phyloP scores from a whole-genome alignment of 805 yeast species.

The Wickerhamomyces rabaulensis region DNA sequence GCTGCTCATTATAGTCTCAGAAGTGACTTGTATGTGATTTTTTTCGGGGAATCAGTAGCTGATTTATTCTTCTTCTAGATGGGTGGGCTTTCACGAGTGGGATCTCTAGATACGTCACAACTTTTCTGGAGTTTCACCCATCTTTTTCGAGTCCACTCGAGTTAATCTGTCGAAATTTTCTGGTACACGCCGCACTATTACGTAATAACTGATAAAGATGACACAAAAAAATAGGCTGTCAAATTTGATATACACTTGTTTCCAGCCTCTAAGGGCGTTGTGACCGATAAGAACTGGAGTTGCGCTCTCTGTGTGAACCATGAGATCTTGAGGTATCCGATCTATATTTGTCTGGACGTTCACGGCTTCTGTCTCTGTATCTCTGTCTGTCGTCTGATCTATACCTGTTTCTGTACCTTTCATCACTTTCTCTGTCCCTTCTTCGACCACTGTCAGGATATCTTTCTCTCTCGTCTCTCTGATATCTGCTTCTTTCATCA shows the following conservation, averaged over 20 bases:
- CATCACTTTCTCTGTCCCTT: background rate
- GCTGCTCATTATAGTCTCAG: slow-evolving; percentile 1
- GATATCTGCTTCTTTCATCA: background rate
- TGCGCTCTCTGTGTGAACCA: background rate
- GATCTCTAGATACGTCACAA: background rate
- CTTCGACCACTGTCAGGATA: background rate
- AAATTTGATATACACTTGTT: too few species aligned
- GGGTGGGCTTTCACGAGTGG: background rate
- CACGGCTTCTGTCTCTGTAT: background rate
- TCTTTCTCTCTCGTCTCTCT: background rate
- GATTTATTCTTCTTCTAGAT: too few species aligned
- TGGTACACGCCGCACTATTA: too few species aligned
- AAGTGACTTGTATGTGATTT: too few species aligned
- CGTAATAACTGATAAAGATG: background rate
- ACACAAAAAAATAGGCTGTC: background rate
- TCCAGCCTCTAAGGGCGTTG: background rate
- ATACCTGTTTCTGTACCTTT: background rate
- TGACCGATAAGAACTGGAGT: background rate
- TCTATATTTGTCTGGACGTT: background rate
- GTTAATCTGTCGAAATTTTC: background rate
- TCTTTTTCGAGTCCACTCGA: background rate
- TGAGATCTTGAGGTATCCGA: background rate
- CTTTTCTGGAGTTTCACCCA: too few species aligned
- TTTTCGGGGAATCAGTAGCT: too few species aligned
- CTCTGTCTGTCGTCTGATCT: background rate